A percentile compares a stretch with the other conserved stretches of the same genome.
phyloP scores from a whole-genome alignment of 2,329 filamentous ascomycete genomes.

The Xylaria sp. region DNA sequence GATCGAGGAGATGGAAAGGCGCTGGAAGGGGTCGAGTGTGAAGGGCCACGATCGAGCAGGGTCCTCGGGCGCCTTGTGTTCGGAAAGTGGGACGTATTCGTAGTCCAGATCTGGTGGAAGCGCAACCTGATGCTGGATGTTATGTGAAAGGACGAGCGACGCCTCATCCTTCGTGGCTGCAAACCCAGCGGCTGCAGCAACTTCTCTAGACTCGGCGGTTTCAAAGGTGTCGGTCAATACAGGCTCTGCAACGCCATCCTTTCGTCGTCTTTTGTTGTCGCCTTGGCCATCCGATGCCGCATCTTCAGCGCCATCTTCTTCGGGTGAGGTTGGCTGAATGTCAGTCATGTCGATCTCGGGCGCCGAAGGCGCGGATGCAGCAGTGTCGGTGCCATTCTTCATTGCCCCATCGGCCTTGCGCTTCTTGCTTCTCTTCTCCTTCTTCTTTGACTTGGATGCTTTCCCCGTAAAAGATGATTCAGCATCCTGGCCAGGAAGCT shows the following conservation, averaged over 20 bases:
- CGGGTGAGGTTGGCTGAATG: slow-evolving; percentile 51
- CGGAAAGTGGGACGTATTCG: slow-evolving; percentile 91
- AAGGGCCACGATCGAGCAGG: slow-evolving; percentile 89
- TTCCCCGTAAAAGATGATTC: slow-evolving; percentile 49
- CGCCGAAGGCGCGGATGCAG: slow-evolving; percentile 49
- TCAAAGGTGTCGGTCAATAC: slow-evolving; percentile 94
- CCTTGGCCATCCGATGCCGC: slow-evolving; percentile 58
- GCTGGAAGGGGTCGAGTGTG: slow-evolving; percentile 96
- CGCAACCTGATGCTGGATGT: slow-evolving; percentile 98
- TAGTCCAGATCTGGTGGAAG: slow-evolving; percentile 93
- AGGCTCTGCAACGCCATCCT: slow-evolving; percentile 75
- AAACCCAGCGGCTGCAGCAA: slow-evolving; percentile 80
- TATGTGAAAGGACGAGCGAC: slow-evolving; percentile 88
- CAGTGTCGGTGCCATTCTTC: slow-evolving; percentile 59
- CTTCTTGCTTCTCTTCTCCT: slow-evolving; percentile 75
- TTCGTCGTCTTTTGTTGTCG: slow-evolving; percentile 70
- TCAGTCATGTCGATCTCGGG: slow-evolving; percentile 48
- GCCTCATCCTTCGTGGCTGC: slow-evolving; percentile 66
- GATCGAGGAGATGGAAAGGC: slow-evolving; percentile 92
- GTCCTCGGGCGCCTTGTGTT: slow-evolving; percentile 88
- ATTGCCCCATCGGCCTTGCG: slow-evolving; percentile 83
- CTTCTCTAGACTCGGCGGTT: slow-evolving; percentile 91
- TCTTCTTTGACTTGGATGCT: slow-evolving; percentile 57
- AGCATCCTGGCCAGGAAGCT: slow-evolving; percentile 46
- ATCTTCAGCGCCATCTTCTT: slow-evolving; percentile 50